Evolutionary conservation across 495 filamentous ascomycete species (phyloP).

Genomic region (Lindgomyces ingoldianus): DNA sequence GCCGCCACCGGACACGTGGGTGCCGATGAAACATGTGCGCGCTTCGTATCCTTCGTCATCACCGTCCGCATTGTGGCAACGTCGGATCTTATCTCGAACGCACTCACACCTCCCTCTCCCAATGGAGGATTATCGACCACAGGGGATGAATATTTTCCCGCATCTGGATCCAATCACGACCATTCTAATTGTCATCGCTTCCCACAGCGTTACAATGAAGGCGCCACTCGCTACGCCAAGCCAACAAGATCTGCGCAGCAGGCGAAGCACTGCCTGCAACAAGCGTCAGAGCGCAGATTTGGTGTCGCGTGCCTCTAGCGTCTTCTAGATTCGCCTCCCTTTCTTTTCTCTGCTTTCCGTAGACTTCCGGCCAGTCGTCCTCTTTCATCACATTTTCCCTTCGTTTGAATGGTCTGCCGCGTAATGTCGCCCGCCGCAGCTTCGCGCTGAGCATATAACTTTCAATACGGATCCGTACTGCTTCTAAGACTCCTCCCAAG

Average conservation of each 20-base stretch:
- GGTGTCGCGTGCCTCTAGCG: conserved; percentile 1
- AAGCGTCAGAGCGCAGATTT: neutral
- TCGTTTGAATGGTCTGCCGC: too few species aligned
- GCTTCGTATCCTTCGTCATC: neutral
- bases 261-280: neutral
- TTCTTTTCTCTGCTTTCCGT: neutral
- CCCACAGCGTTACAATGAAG: too few species aligned
- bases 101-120: neutral
- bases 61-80: too few species aligned
- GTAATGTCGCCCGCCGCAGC: neutral
- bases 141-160: neutral
- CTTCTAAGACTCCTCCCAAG: too few species aligned
- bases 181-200: neutral
- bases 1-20: too few species aligned
- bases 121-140: neutral
- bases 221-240: neutral
- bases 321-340: neutral
- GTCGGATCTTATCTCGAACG: neutral
- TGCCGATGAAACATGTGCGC: too few species aligned
- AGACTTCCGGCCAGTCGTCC: neutral
- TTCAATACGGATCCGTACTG: neutral
- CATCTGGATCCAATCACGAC: neutral
- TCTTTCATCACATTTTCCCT: too few species aligned
- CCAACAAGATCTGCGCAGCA: neutral
- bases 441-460: neutral